Percentiles rank a stretch among this genome's conserved stretches.
Conservation (phyloP, 2,329 filamentous ascomycete species). For the Penicillium hesseltinei region DNA sequence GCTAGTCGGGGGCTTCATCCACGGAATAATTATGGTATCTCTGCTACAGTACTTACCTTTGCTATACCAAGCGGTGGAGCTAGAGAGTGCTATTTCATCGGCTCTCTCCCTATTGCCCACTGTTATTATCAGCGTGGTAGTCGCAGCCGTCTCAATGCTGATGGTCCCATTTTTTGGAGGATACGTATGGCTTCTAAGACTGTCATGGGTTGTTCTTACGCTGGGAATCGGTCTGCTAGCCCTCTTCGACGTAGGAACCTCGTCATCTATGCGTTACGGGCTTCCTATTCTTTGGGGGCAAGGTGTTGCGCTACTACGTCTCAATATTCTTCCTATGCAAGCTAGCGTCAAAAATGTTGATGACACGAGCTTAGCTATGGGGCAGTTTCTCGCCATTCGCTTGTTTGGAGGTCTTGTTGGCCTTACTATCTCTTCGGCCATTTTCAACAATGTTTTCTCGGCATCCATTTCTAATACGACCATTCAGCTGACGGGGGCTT, state of each 20-base stretch:
- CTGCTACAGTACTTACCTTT: not conserved
- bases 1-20: not conserved
- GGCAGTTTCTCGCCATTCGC: not conserved
- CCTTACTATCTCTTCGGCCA: not conserved
- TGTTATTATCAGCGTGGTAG: not conserved
- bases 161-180: not conserved
- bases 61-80: not conserved
- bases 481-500: not conserved
- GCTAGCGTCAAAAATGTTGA: slow-evolving; percentile 7
- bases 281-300: slow-evolving; percentile 3
- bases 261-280: not conserved
- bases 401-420: not conserved
- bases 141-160: slow-evolving; percentile 3
- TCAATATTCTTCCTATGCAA: slow-evolving; percentile 8
- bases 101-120: slow-evolving; percentile 56
- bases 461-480: not conserved
- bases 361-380: slow-evolving; percentile 7
- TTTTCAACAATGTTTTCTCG: not conserved
- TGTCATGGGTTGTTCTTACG: slow-evolving; percentile 7
- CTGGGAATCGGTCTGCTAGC: slow-evolving; percentile 3
- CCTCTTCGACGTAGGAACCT: not conserved
- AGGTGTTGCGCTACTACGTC: slow-evolving; percentile 5
- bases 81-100: not conserved
- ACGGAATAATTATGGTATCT: not conserved
- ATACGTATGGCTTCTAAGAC: slow-evolving; percentile 2